phyloP scores from a whole-genome alignment of 176 grass and related monocot genomes.

The sorghum (Sorghum bicolor) region Sorghum_bicolor_NCBIv3 NC_012871.2:77523001-77523500 shows the following conservation, averaged over 20 bases:
- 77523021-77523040: too few relatives aligned
- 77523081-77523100: too few relatives aligned
- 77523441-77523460: slow-evolving; percentile 76
- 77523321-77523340: slow-evolving; percentile 6
- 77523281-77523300: slow-evolving; percentile 10
- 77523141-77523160: too few relatives aligned
- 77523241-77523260: background rate
- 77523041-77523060: too few relatives aligned
- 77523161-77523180: too few relatives aligned
- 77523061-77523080: too few relatives aligned
- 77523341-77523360: background rate
- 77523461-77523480: slow-evolving; percentile 81
- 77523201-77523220: too few relatives aligned
- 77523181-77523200: too few relatives aligned
- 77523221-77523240: too few relatives aligned
- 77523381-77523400: background rate
- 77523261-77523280: background rate
- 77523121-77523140: too few relatives aligned
- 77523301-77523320: slow-evolving; percentile 28
- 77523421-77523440: slow-evolving; percentile 86
- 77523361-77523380: background rate
- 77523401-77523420: slow-evolving; percentile 34
- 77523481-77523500: slow-evolving; percentile 70
- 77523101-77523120: too few relatives aligned
- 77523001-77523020: too few relatives aligned